Evolutionary conservation across 1,139 yeast species (phyloP).

Genomic region (Pneumocystis wakefieldiae): DNA sequence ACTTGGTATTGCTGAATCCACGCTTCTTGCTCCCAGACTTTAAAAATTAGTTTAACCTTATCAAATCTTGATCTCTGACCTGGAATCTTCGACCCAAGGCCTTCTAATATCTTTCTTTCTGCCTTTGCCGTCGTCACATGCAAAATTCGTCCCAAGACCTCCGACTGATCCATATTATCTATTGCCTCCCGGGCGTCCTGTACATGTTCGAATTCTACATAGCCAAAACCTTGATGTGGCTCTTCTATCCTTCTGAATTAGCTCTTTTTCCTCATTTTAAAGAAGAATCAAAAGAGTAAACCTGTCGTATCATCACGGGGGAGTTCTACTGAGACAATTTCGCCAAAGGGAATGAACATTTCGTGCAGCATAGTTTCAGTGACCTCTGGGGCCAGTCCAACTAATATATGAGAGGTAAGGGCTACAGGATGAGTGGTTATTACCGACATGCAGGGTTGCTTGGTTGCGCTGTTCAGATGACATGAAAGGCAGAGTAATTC

Average conservation of each 20-base stretch:
- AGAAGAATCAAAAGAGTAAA: not conserved
- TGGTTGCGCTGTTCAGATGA: no score
- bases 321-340: conserved; percentile 20
- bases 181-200: conserved; percentile 26
- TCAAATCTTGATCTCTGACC: conserved; percentile 4
- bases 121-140: conserved; percentile 19
- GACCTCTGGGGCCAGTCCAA: conserved; percentile 12
- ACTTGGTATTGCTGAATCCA: conserved; percentile 14
- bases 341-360: conserved; percentile 26
- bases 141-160: conserved; percentile 20
- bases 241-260: conserved; percentile 6
- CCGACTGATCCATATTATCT: conserved; percentile 25
- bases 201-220: conserved; percentile 21
- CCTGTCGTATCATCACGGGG: conserved; percentile 12
- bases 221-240: conserved; percentile 18
- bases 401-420: no score
- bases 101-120: conserved; percentile 11
- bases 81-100: conserved; percentile 12
- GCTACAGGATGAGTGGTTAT: no score
- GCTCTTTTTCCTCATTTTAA: not conserved
- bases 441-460: no score
- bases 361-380: conserved; percentile 10
- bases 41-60: not conserved
- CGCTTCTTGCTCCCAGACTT: conserved; percentile 16
- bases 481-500: no score